Conservation (phyloP, 441 rosid species). For the Rhodomyrtus psidioides region DNA sequence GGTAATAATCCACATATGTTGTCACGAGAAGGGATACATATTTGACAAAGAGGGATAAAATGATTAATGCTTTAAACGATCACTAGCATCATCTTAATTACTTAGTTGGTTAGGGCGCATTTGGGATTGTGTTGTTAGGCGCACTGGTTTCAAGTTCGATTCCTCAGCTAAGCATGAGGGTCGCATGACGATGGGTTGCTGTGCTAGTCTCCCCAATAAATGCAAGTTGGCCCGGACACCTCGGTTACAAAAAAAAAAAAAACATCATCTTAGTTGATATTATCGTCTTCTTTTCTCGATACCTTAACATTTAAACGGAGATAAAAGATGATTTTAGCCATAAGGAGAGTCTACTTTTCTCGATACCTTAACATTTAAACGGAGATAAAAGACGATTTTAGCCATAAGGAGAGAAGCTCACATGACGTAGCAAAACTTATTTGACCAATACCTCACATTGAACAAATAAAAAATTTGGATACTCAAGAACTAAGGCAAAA, state of each 20-base stretch:
- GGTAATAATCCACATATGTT: background rate
- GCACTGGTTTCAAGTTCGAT: too few species aligned
- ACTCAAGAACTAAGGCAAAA: background rate
- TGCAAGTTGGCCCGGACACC: too few species aligned
- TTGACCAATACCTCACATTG: background rate
- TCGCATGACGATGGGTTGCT: too few species aligned
- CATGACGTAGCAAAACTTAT: background rate
- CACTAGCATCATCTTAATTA: too few species aligned
- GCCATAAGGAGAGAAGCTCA: background rate
- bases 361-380: background rate
- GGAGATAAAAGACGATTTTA: background rate
- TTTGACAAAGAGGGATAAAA: background rate
- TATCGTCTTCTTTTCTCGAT: background rate
- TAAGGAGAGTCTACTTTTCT: background rate
- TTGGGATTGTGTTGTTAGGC: too few species aligned
- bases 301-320: background rate
- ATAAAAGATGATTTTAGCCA: background rate
- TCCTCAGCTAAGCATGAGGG: too few species aligned
- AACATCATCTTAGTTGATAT: background rate
- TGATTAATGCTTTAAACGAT: too few species aligned
- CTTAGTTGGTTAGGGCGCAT: too few species aligned
- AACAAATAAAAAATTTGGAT: background rate
- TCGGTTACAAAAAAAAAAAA: too few species aligned
- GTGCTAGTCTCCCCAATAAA: too few species aligned
- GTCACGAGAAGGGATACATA: rapidly evolving